phyloP scores from a whole-genome alignment of 2,329 filamentous ascomycete genomes.

The Meredithiella fracta region DNA sequence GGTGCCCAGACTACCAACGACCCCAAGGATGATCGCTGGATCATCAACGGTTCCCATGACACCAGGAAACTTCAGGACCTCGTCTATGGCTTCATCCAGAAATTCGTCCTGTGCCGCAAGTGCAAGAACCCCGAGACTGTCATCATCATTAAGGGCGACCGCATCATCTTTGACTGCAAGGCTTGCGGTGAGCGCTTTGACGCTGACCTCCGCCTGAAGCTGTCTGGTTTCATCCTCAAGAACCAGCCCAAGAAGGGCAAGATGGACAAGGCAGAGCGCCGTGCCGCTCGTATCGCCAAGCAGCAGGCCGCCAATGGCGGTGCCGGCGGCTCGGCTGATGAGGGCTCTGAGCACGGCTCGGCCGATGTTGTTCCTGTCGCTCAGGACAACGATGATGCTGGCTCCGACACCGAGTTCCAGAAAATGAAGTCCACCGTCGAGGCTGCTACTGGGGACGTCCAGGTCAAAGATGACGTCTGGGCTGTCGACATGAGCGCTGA shows the following conservation, averaged over 20 bases:
- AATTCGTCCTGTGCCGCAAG: constrained; percentile 97
- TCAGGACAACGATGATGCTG: constrained; percentile 36
- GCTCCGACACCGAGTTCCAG: constrained; percentile 84
- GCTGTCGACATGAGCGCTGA: constrained; percentile 92
- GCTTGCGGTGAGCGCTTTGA: constrained; percentile 87
- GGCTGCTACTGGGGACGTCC: constrained; percentile 33
- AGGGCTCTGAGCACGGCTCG: constrained; percentile 33
- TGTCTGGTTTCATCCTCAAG: constrained; percentile 94
- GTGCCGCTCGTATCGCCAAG: constrained; percentile 82
- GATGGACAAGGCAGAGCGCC: constrained; percentile 87
- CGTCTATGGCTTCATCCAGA: constrained; percentile 94
- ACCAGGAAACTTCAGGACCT: constrained; percentile 92
- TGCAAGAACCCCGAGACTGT: constrained; percentile 99
- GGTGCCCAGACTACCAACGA: constrained; percentile 98
- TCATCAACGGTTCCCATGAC: constrained; percentile 98
- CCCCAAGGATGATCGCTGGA: constrained; percentile 95
- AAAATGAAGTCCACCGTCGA: constrained; percentile 51
- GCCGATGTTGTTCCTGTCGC: constrained; percentile 31
- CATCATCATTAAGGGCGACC: constrained; percentile 82
- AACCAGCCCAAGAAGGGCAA: constrained; percentile 86
- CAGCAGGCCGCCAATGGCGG: constrained; percentile 51
- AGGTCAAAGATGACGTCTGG: constrained; percentile 79
- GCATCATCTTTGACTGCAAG: constrained; percentile 93
- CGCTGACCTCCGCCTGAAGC: constrained; percentile 84
- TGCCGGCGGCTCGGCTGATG: constrained; percentile 45